Conservation (phyloP, 805 yeast species). For the Kodamaea leandrae region DNA sequence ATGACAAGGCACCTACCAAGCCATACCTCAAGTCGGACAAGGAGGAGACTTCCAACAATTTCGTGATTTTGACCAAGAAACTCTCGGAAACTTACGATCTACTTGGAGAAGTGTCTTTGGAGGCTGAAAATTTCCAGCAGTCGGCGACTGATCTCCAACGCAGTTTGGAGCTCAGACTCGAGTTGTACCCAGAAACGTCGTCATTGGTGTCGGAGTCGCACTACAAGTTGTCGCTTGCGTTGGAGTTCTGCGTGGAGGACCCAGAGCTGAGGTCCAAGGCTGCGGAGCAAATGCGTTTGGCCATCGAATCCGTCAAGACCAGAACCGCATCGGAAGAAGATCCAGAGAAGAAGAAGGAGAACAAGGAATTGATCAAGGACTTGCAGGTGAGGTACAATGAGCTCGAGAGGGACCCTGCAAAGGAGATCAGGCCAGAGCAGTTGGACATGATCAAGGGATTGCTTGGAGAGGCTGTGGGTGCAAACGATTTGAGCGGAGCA, state of each 20-base stretch:
- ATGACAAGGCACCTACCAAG: constrained; percentile 6
- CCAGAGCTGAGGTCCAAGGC: constrained; percentile 48
- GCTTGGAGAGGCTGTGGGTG: constrained; percentile 44
- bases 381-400: constrained; percentile 56
- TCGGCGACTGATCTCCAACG: constrained; percentile 67
- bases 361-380: constrained; percentile 51
- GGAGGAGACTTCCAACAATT: constrained; percentile 32
- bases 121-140: constrained; percentile 81
- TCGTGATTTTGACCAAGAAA: constrained; percentile 43
- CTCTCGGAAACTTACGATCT: constrained; percentile 74
- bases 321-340: constrained; percentile 42
- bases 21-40: constrained; percentile 34
- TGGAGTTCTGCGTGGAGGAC: constrained; percentile 65
- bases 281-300: constrained; percentile 50
- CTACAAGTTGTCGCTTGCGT: constrained; percentile 75
- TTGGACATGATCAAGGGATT: constrained; percentile 55
- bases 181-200: constrained; percentile 51
- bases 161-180: constrained; percentile 52
- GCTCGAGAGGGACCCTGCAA: constrained; percentile 49
- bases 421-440: constrained; percentile 49
- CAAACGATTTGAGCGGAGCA: constrained; percentile 59
- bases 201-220: constrained; percentile 72
- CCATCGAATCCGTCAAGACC: constrained; percentile 43
- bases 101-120: constrained; percentile 86
- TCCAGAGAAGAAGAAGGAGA: constrained; percentile 41